Evolutionary conservation across 2,329 filamentous ascomycete species (phyloP).

Genomic region (Juglanconis sp.): DNA sequence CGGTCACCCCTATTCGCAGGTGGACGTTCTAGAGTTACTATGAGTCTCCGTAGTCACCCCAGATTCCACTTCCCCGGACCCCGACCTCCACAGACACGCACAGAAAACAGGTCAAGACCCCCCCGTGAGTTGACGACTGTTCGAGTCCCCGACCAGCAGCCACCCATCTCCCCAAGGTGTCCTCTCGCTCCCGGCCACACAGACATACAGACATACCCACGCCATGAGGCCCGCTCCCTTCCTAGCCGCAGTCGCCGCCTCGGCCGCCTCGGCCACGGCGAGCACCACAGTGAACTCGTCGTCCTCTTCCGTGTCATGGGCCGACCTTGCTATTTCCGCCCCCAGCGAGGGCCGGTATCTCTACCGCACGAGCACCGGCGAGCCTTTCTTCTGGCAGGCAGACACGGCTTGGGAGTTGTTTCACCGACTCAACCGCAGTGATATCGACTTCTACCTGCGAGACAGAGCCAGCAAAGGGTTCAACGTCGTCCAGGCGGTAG

Average conservation of each 20-base stretch:
- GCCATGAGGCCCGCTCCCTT: neutral
- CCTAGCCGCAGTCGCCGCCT: neutral
- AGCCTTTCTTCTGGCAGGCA: conserved; percentile 10
- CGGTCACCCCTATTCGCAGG: neutral
- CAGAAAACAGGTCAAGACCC: neutral
- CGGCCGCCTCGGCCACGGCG: neutral
- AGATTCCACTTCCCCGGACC: neutral
- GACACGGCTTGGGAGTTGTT: conserved; percentile 7
- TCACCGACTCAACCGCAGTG: conserved; percentile 5
- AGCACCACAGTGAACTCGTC: neutral
- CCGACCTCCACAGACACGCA: neutral
- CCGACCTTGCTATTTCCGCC: neutral
- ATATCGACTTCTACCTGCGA: neutral
- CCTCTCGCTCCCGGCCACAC: no score
- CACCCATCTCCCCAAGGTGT: no score
- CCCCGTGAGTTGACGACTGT: neutral
- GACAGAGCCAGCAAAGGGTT: conserved; percentile 10
- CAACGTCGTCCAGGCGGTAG: conserved; percentile 4
- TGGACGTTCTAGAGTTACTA: neutral
- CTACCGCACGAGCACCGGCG: neutral
- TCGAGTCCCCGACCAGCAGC: neutral
- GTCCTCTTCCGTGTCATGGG: neutral
- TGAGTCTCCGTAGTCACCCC: neutral
- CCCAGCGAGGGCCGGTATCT: conserved; percentile 1
- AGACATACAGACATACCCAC: no score